Conservation (phyloP, 139 green algal genomes). For the Ettlia oleoabundans region DNA sequence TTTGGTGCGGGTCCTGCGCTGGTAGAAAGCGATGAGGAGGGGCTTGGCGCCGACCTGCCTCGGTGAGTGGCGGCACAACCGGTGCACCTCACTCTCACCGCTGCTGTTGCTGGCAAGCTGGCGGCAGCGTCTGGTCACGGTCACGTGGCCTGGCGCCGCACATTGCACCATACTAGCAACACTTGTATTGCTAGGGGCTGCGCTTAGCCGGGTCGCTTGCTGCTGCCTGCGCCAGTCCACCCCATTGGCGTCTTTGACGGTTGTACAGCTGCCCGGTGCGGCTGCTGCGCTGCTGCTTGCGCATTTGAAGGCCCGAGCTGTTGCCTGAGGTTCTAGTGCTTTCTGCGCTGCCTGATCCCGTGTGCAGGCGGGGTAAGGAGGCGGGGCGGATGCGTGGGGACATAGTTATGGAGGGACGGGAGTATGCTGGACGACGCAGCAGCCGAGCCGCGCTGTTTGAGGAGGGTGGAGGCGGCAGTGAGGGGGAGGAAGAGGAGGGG, state of each 20-base stretch:
- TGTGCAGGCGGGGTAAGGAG: conserved; percentile 22
- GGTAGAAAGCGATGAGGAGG: conserved; percentile 49
- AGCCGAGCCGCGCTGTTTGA: conserved; percentile 20
- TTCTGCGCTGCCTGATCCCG: no score
- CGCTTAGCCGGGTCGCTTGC: no score
- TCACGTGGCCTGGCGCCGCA: no score
- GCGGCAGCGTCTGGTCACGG: no score
- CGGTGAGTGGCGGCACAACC: no score
- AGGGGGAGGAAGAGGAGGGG: background rate
- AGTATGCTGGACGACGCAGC: conserved; percentile 21
- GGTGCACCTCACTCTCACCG: no score
- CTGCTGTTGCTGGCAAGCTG: background rate
- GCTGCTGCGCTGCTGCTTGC: no score
- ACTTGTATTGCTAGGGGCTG: background rate
- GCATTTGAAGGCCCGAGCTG: no score
- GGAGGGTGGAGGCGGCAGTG: background rate
- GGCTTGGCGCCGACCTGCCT: background rate
- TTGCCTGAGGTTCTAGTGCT: no score
- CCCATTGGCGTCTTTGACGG: background rate
- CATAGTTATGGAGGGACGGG: conserved; percentile 3
- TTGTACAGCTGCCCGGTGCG: no score
- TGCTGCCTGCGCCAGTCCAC: background rate
- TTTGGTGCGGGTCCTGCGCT: conserved; percentile 35
- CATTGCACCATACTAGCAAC: no score
- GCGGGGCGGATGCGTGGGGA: conserved; percentile 27